Conservation (phyloP, 495 filamentous ascomycete genomes). For the Neurospora tetrasperma region DNA sequence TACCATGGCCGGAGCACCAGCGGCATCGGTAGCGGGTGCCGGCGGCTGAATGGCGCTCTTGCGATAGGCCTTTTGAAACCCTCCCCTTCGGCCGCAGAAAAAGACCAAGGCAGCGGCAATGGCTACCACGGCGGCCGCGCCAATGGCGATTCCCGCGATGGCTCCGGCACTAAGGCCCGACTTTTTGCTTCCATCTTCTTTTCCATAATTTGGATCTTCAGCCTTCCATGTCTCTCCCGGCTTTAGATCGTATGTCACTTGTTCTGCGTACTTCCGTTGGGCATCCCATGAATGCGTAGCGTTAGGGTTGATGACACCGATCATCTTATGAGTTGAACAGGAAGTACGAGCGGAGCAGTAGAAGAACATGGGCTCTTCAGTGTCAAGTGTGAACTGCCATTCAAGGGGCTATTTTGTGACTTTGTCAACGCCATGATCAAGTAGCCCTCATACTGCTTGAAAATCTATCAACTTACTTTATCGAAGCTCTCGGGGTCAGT, state of each 20-base stretch:
- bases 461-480: not conserved
- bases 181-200: too few species aligned
- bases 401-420: conserved; percentile 27
- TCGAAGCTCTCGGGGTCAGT: not conserved
- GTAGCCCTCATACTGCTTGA: not conserved
- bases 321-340: conserved; percentile 32
- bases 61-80: conserved; percentile 23
- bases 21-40: not conserved
- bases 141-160: conserved; percentile 41
- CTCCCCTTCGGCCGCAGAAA: conserved; percentile 31
- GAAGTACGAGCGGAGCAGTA: conserved; percentile 45
- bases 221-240: conserved; percentile 25
- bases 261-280: conserved; percentile 18
- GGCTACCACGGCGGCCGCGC: conserved; percentile 27
- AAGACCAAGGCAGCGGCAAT: conserved; percentile 30
- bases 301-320: conserved; percentile 40
- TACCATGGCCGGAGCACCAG: conserved; percentile 8
- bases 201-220: too few species aligned
- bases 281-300: conserved; percentile 18
- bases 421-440: not conserved
- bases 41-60: conserved; percentile 2
- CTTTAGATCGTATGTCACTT: conserved; percentile 22
- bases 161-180: conserved; percentile 23
- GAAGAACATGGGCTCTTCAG: conserved; percentile 23
- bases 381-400: conserved; percentile 13